A percentile compares a stretch with the other conserved stretches of the same genome.
Conservation (phyloP, 148 eudicot genomes). For the Bassia scoparia region DNA sequence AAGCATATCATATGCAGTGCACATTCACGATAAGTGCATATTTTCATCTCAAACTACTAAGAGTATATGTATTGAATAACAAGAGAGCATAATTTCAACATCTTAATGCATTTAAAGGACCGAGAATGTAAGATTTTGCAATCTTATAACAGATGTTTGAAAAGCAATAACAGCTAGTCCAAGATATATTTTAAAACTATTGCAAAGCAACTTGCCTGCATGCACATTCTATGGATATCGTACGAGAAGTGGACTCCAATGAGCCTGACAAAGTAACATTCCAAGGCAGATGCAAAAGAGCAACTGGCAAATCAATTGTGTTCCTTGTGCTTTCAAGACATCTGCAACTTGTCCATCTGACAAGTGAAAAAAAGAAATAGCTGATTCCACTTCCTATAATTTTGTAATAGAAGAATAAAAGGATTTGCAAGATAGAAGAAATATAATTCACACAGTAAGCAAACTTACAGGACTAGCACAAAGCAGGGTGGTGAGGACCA, state of each 20-base stretch:
- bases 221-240: conserved; percentile 98
- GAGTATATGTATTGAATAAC: too few relatives aligned
- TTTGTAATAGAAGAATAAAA: background rate
- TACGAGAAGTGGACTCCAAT: conserved; percentile 96
- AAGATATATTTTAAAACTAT: background rate
- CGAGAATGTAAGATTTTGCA: too few relatives aligned
- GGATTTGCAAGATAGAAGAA: background rate
- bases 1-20: background rate
- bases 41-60: too few relatives aligned
- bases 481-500: conserved; percentile 88
- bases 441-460: too few relatives aligned
- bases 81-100: too few relatives aligned
- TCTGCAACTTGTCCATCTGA: conserved; percentile 98
- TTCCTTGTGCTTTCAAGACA: conserved; percentile 89
- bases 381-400: background rate
- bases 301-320: conserved; percentile 84
- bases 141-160: background rate
- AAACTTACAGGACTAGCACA: conserved; percentile 97
- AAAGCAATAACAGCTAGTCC: background rate
- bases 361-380: background rate
- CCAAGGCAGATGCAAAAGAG: conserved; percentile 77
- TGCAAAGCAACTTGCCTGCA: conserved; percentile 62
- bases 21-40: background rate
- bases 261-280: conserved; percentile 78
- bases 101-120: too few relatives aligned